Percentiles rank a stretch among this genome's conserved stretches.
phyloP scores from a whole-genome alignment of 1,139 yeast species.

The Pichia sp. region DNA sequence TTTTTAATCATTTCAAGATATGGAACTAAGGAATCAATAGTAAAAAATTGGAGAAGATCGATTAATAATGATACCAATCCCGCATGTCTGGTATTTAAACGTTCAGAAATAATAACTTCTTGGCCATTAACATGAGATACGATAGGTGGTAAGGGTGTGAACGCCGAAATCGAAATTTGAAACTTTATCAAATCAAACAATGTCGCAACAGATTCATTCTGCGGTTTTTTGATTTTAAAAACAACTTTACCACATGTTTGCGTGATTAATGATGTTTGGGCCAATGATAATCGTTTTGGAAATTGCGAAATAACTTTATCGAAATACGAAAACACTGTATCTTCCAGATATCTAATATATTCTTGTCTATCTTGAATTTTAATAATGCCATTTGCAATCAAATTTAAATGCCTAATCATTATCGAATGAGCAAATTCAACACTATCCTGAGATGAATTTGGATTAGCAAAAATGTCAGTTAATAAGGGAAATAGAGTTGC shows the following conservation, averaged over 20 bases:
- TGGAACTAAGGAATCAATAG: conserved; percentile 34
- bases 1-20: conserved; percentile 47
- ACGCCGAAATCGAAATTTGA: conserved; percentile 10
- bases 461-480: conserved; percentile 15
- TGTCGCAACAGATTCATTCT: neutral
- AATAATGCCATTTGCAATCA: no score
- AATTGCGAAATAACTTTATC: conserved; percentile 39
- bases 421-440: conserved; percentile 69
- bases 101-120: conserved; percentile 27
- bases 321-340: conserved; percentile 5
- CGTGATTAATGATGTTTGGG: conserved; percentile 33
- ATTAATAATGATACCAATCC: conserved; percentile 46
- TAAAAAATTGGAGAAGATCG: conserved; percentile 50
- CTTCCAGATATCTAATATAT: conserved; percentile 27
- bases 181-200: conserved; percentile 11
- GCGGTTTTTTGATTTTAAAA: neutral
- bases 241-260: conserved; percentile 8
- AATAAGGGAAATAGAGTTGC: conserved; percentile 39
- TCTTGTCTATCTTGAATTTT: no score
- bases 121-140: conserved; percentile 35
- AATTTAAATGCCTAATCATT: conserved; percentile 36
- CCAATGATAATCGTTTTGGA: conserved; percentile 49
- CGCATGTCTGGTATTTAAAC: conserved; percentile 26
- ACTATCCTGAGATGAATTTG: conserved; percentile 29
- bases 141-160: conserved; percentile 12